These are phyloP conservation scores for Fistulifera solaris DNA, from an alignment of 108 stramenopile species.

Conservation along the genomic window DNA sequence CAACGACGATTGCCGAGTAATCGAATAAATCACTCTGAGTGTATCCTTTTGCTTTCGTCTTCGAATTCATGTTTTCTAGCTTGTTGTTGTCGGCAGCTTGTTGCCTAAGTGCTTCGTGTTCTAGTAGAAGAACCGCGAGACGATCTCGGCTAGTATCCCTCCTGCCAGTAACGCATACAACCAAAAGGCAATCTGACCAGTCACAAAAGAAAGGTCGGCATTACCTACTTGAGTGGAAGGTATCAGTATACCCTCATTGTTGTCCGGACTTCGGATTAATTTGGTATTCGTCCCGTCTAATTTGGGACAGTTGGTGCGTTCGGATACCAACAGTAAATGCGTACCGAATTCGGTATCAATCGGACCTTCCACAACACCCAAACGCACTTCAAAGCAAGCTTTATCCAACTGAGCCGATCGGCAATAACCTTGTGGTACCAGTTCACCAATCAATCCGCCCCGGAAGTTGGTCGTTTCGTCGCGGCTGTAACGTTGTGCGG, in stretches of 20 bases:
- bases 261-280: slow-evolving; percentile 20
- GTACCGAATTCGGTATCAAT: slow-evolving; percentile 44
- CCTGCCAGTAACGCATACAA: not conserved
- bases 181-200: not conserved
- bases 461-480: slow-evolving; percentile 42
- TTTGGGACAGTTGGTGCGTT: slow-evolving; percentile 61
- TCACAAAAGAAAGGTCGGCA: not conserved
- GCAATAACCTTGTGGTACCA: slow-evolving; percentile 56
- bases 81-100: too few species aligned
- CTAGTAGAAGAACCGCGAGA: not conserved
- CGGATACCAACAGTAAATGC: slow-evolving; percentile 49
- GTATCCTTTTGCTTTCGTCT: too few species aligned
- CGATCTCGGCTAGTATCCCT: not conserved
- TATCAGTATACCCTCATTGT: not conserved
- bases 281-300: slow-evolving; percentile 41
- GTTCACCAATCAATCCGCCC: slow-evolving; percentile 41
- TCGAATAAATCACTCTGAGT: too few species aligned
- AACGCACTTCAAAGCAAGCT: slow-evolving; percentile 34
- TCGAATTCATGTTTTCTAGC: too few species aligned
- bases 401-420: slow-evolving; percentile 31
- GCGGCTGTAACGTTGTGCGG: slow-evolving; percentile 38
- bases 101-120: too few species aligned
- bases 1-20: too few species aligned
- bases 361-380: slow-evolving; percentile 43
- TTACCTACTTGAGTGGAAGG: not conserved